phyloP scores from a whole-genome alignment of 2,329 filamentous ascomycete genomes.

The Fusarium mangiferae region DNA sequence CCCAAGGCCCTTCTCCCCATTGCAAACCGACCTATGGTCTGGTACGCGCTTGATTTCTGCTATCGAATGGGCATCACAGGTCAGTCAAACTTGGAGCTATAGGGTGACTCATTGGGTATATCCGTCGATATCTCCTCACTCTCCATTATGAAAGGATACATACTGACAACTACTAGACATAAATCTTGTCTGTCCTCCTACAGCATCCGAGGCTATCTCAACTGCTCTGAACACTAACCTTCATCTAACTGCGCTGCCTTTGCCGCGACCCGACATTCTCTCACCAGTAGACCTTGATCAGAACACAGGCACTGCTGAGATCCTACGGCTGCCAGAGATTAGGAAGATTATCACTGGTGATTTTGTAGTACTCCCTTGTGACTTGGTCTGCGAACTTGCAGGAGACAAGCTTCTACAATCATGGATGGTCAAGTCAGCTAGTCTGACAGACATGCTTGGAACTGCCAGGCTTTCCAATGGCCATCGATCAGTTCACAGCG shows the following conservation, averaged over 20 bases:
- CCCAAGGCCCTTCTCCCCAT: constrained; percentile 86
- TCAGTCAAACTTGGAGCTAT: constrained; percentile 51
- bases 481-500: constrained; percentile 64
- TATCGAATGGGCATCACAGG: constrained; percentile 82
- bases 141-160: neutral
- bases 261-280: constrained; percentile 78
- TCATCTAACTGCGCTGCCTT: constrained; percentile 77
- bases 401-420: constrained; percentile 86
- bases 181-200: constrained; percentile 71
- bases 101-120: constrained; percentile 2
- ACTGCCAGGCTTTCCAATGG: constrained; percentile 55
- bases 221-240: constrained; percentile 80
- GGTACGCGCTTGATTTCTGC: constrained; percentile 89
- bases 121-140: neutral
- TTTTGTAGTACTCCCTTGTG: constrained; percentile 92
- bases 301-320: constrained; percentile 88
- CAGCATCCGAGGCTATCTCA: constrained; percentile 72
- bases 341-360: constrained; percentile 82
- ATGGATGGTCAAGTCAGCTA: constrained; percentile 88
- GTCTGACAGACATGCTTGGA: constrained; percentile 70
- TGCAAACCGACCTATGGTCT: constrained; percentile 88
- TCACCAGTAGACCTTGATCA: constrained; percentile 80
- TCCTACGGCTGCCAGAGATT: constrained; percentile 86
- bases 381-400: constrained; percentile 89
- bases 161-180: constrained; percentile 60